Percentiles rank a stretch among this genome's conserved stretches.
Conservation (phyloP, 78 protist genomes). For the Monocercomonoides exilis region DNA sequence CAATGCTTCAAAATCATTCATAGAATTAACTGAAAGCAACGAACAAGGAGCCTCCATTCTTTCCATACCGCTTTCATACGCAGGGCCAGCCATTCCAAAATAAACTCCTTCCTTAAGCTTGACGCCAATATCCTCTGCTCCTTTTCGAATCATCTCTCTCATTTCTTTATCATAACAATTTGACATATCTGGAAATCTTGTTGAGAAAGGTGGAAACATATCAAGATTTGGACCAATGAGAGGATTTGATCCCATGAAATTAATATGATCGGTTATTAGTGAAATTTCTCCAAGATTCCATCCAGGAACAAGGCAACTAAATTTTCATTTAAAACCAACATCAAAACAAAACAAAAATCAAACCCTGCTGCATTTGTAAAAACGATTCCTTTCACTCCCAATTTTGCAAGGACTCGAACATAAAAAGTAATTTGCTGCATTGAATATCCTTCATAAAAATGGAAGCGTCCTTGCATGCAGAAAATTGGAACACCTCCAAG, state of each 20-base stretch:
- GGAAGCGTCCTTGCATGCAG: slow-evolving; percentile 17
- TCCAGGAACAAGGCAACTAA: background rate
- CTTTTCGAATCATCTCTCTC: background rate
- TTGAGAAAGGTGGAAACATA: background rate
- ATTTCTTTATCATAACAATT: background rate
- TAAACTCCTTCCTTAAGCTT: background rate
- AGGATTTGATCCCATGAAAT: background rate
- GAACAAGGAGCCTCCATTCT: no score
- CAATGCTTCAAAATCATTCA: no score
- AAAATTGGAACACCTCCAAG: slow-evolving; percentile 2
- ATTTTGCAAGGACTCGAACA: background rate
- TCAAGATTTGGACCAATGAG: slow-evolving; percentile 1
- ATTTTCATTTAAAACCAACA: no score
- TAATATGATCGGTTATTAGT: slow-evolving; percentile 1
- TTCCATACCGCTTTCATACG: no score
- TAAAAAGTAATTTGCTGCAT: background rate
- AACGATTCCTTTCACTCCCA: background rate
- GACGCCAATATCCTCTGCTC: background rate
- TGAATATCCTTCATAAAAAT: background rate
- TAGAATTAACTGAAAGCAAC: no score
- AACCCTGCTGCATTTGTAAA: background rate
- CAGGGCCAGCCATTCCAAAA: background rate
- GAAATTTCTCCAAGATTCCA: background rate
- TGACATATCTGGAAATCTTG: slow-evolving; percentile 5
- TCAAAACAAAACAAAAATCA: no score